Conservation (phyloP, 2,329 filamentous ascomycete species). For the Colletotrichum australisinense region DNA sequence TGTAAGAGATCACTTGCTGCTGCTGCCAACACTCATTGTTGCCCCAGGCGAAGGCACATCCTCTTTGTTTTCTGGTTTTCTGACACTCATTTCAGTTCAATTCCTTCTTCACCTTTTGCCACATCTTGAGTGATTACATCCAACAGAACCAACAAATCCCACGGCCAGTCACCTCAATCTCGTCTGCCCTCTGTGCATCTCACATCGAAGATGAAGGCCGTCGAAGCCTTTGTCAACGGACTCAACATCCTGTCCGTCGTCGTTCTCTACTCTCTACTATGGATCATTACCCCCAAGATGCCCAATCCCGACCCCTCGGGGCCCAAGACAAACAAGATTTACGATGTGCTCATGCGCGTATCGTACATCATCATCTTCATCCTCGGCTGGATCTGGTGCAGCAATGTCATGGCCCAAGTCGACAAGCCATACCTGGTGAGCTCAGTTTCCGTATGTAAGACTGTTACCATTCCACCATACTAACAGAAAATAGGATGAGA, state of each 20-base stretch:
- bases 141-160: background rate
- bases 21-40: background rate
- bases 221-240: constrained; percentile 30
- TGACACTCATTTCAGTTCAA: background rate
- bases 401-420: constrained; percentile 51
- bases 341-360: constrained; percentile 29
- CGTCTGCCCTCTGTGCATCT: background rate
- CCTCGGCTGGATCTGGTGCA: constrained; percentile 50
- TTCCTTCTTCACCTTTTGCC: background rate
- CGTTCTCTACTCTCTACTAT: constrained; percentile 19
- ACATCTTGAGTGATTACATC: background rate
- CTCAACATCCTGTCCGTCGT: constrained; percentile 29
- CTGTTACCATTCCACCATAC: fast-evolving
- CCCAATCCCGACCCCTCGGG: constrained; percentile 16
- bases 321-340: constrained; percentile 25
- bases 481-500: constrained; percentile 72
- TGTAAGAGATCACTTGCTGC: background rate
- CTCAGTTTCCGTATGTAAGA: background rate
- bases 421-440: constrained; percentile 67
- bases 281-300: constrained; percentile 23
- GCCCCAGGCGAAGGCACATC: background rate
- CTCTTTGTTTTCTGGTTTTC: background rate
- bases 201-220: constrained; percentile 24
- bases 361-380: constrained; percentile 40
- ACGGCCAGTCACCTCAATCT: background rate